Evolutionary conservation across 2,329 filamentous ascomycete species (phyloP).

Genomic region (Cryphonectria naterciae): DNA sequence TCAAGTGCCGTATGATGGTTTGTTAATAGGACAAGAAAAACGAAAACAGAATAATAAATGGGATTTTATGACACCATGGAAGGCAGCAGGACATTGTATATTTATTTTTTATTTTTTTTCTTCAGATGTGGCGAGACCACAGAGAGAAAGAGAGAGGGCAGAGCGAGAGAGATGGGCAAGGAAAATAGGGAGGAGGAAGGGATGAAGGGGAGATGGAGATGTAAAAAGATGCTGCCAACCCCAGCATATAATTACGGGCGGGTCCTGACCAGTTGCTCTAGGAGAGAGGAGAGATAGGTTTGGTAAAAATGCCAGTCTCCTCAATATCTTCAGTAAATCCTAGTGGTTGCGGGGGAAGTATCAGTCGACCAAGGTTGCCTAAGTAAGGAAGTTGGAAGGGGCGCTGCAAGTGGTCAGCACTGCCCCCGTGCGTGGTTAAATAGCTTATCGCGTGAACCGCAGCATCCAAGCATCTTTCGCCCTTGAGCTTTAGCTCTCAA

Average conservation of each 20-base stretch:
- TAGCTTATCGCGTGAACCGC: background rate
- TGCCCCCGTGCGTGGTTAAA: background rate
- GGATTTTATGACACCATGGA: background rate
- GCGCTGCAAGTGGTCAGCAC: conserved; percentile 1
- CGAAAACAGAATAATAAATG: background rate
- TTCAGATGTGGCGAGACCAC: background rate
- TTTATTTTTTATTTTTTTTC: too few relatives aligned
- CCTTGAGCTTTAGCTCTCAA: background rate
- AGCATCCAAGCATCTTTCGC: background rate
- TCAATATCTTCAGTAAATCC: background rate
- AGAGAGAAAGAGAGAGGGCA: background rate
- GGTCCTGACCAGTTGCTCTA: background rate
- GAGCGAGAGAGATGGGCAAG: background rate
- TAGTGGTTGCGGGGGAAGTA: background rate
- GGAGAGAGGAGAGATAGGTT: background rate
- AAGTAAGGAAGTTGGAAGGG: background rate
- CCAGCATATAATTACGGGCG: background rate
- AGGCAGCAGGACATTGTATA: background rate
- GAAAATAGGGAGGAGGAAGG: background rate
- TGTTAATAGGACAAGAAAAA: background rate
- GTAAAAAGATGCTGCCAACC: background rate
- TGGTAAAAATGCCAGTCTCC: background rate
- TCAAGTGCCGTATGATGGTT: background rate
- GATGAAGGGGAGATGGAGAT: background rate
- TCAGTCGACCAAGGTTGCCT: background rate